Conservation (phyloP, 2,329 filamentous ascomycete genomes). For the Microcyclospora pomicola region DNA sequence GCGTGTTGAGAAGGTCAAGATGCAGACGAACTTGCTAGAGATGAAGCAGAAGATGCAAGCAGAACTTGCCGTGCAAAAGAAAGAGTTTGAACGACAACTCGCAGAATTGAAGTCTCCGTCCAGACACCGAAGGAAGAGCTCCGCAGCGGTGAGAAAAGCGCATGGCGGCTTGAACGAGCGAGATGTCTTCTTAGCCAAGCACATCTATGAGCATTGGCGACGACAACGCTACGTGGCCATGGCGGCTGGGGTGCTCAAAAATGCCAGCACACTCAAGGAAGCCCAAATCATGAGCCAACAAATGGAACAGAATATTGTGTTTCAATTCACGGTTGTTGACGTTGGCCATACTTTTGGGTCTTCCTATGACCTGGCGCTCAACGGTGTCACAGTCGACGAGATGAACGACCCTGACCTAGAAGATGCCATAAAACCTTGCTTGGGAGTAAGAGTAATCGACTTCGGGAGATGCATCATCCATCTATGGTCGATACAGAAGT, state of each 20-base stretch:
- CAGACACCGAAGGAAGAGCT: conserved; percentile 24
- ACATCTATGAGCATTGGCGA: conserved; percentile 61
- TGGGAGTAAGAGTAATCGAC: conserved; percentile 80
- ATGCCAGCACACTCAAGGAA: conserved; percentile 80
- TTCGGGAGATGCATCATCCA: conserved; percentile 76
- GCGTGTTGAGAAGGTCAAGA: conserved; percentile 64
- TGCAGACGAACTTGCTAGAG: conserved; percentile 66
- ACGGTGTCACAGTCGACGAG: conserved; percentile 75
- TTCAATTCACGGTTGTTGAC: conserved; percentile 89
- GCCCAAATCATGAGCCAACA: conserved; percentile 97
- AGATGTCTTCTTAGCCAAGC: conserved; percentile 57
- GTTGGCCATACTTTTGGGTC: conserved; percentile 78
- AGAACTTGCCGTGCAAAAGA: conserved; percentile 69
- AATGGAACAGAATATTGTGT: conserved; percentile 81
- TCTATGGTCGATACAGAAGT: conserved; percentile 87
- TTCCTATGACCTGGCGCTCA: conserved; percentile 91
- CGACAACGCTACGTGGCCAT: conserved; percentile 80
- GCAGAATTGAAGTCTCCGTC: conserved; percentile 54
- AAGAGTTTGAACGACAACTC: conserved; percentile 71
- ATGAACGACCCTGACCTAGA: conserved; percentile 58
- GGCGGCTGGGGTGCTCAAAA: conserved; percentile 80
- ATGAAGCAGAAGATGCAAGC: conserved; percentile 82
- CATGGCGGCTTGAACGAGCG: conserved; percentile 52
- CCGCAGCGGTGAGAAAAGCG: conserved; percentile 13
- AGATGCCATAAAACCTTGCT: conserved; percentile 71